A percentile compares a stretch with the other conserved stretches of the same genome.
These are phyloP conservation scores for Hansenula sp. DNA, from an alignment of 1,139 yeast genomes.

Conservation along the genomic window DNA sequence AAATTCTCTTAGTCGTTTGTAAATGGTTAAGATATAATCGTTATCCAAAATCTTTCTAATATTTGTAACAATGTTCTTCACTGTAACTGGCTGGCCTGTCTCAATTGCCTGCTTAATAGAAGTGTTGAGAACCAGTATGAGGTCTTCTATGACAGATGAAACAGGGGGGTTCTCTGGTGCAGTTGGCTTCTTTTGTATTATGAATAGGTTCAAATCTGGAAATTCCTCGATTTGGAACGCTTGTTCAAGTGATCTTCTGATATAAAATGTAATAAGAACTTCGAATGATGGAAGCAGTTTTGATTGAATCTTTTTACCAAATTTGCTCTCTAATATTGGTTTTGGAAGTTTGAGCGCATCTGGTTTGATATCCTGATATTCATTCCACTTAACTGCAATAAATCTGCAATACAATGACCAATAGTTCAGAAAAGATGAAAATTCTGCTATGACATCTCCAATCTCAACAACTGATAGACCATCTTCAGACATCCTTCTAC, in stretches of 20 bases:
- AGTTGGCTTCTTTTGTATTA: slow-evolving; percentile 9
- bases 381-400: slow-evolving; percentile 61
- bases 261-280: slow-evolving; percentile 56
- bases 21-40: slow-evolving; percentile 41
- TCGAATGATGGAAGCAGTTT: slow-evolving; percentile 62
- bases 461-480: slow-evolving; percentile 45
- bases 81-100: slow-evolving; percentile 53
- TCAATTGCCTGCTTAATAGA: slow-evolving; percentile 55
- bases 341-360: slow-evolving; percentile 38
- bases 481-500: slow-evolving; percentile 22
- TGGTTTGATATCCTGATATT: slow-evolving; percentile 26
- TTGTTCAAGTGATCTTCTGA: slow-evolving; percentile 76
- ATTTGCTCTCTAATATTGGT: slow-evolving; percentile 56
- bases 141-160: slow-evolving; percentile 84
- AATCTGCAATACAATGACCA: slow-evolving; percentile 86
- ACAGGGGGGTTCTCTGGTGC: slow-evolving; percentile 43
- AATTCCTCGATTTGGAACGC: slow-evolving; percentile 77
- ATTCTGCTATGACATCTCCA: slow-evolving; percentile 58
- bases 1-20: slow-evolving; percentile 51
- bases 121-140: slow-evolving; percentile 68
- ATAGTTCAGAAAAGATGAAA: slow-evolving; percentile 72
- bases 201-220: slow-evolving; percentile 38
- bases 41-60: slow-evolving; percentile 40
- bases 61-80: slow-evolving; percentile 46
- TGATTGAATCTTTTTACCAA: slow-evolving; percentile 51